Evolutionary conservation across 2,329 filamentous ascomycete species (phyloP).

Genomic region (Curvularia hawaiiensis): DNA sequence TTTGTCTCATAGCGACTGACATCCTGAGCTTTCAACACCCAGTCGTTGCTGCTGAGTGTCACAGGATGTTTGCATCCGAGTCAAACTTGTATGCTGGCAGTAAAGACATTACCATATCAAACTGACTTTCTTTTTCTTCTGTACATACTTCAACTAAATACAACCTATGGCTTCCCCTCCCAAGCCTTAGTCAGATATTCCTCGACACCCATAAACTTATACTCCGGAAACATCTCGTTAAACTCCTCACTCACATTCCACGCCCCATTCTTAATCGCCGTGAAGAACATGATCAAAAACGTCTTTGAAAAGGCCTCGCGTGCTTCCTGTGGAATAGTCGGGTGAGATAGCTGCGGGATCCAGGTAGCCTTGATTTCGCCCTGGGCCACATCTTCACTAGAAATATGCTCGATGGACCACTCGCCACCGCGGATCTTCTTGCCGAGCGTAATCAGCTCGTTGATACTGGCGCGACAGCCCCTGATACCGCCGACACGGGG

Average conservation of each 20-base stretch:
- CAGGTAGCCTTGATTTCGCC: conserved; percentile 51
- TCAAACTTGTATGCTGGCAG: no score
- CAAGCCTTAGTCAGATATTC: conserved; percentile 52
- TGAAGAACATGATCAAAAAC: conserved; percentile 51
- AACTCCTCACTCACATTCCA: conserved; percentile 54
- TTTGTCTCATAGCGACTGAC: not conserved
- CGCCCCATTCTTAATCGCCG: conserved; percentile 49
- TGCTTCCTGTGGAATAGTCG: conserved; percentile 45
- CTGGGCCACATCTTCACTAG: conserved; percentile 54
- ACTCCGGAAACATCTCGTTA: conserved; percentile 54
- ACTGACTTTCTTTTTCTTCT: not conserved
- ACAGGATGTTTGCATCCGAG: no score
- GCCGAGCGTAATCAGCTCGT: conserved; percentile 36
- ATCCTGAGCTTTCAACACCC: no score
- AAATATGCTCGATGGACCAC: conserved; percentile 53
- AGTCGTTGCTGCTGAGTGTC: no score
- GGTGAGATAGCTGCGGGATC: conserved; percentile 44
- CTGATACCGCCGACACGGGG: conserved; percentile 35
- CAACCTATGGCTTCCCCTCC: conserved; percentile 43
- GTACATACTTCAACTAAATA: no score
- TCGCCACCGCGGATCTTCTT: conserved; percentile 39
- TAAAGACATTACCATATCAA: no score
- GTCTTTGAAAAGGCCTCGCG: conserved; percentile 42
- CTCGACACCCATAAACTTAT: conserved; percentile 50
- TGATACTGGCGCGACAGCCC: conserved; percentile 30